These are phyloP conservation scores for Xerocomellus chrysenteron DNA, from an alignment of 768 basidiomycete genomes.

Conservation along the genomic window DNA sequence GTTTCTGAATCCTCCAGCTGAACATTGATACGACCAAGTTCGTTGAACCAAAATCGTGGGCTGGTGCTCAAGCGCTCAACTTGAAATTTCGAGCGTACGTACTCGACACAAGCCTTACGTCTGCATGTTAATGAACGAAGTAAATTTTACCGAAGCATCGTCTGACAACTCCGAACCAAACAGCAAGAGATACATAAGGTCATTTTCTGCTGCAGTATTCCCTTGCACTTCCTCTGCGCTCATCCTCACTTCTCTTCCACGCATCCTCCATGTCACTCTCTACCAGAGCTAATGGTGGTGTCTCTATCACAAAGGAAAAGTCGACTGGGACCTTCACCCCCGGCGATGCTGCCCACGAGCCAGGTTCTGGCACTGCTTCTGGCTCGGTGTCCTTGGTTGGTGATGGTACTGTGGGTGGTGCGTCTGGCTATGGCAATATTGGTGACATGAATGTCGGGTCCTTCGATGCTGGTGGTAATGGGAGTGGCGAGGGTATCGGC, in stretches of 20 bases:
- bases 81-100: background rate
- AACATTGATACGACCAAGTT: background rate
- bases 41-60: background rate
- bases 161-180: background rate
- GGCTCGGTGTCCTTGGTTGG: too few relatives aligned
- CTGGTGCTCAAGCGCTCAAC: too few relatives aligned
- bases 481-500: too few relatives aligned
- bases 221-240: background rate
- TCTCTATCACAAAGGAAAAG: background rate
- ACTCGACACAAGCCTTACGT: background rate
- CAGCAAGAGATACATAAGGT: background rate
- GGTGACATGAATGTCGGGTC: too few relatives aligned
- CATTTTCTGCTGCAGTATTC: background rate
- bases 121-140: too few relatives aligned
- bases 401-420: too few relatives aligned
- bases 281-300: background rate
- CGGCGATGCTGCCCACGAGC: too few relatives aligned
- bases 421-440: too few relatives aligned
- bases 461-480: too few relatives aligned
- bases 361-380: too few relatives aligned
- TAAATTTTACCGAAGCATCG: background rate
- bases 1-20: background rate
- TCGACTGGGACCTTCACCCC: too few relatives aligned
- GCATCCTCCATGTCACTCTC: conserved; percentile 9
- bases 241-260: background rate